phyloP scores from a whole-genome alignment of 257 asterid species.

The Ilex aquifolium region DNA sequence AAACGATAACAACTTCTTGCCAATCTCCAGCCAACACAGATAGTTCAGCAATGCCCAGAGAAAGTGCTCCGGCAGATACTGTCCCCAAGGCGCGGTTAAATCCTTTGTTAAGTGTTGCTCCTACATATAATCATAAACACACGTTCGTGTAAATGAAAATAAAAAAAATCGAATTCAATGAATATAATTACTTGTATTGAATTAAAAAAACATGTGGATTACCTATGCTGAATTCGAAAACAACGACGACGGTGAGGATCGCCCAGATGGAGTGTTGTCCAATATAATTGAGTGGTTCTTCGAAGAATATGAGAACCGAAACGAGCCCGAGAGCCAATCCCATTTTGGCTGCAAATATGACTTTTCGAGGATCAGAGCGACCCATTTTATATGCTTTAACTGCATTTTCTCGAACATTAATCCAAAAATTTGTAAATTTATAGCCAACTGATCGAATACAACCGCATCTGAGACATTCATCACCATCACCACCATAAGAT shows the following conservation, averaged over 20 bases:
- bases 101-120: constrained; percentile 48
- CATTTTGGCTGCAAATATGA: constrained; percentile 58
- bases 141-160: not conserved
- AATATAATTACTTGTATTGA: not conserved
- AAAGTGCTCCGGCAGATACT: constrained; percentile 40
- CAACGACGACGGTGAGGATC: constrained; percentile 70
- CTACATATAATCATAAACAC: constrained; percentile 13
- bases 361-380: constrained; percentile 59
- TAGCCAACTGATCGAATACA: constrained; percentile 20
- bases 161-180: not conserved
- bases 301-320: constrained; percentile 54
- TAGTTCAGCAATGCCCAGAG: constrained; percentile 38
- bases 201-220: not conserved
- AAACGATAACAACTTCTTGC: constrained; percentile 56
- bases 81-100: constrained; percentile 46
- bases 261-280: constrained; percentile 45
- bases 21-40: constrained; percentile 37
- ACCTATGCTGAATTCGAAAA: constrained; percentile 92
- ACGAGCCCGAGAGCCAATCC: constrained; percentile 52
- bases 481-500: not conserved
- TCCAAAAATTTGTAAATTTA: constrained; percentile 17
- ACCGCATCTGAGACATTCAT: constrained; percentile 31
- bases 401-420: constrained; percentile 17
- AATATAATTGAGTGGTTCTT: constrained; percentile 49
- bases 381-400: constrained; percentile 45